phyloP scores from a whole-genome alignment of 2,329 filamentous ascomycete species.

The Leptographium procerum region DNA sequence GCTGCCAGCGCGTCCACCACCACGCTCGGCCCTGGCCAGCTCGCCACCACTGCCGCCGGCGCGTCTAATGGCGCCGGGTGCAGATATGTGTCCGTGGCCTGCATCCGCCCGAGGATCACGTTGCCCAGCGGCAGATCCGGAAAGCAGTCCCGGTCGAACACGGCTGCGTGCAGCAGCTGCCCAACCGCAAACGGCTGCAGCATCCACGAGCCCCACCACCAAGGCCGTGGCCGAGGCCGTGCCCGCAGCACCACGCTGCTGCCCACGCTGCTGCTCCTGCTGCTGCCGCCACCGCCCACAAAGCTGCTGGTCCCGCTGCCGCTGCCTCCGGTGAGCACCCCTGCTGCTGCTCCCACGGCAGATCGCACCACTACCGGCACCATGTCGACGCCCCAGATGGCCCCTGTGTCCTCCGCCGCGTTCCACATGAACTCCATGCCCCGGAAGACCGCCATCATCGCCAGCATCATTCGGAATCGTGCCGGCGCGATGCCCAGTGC shows the following conservation, averaged over 20 bases:
- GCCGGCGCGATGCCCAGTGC: slow-evolving; percentile 65
- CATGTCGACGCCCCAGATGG: slow-evolving; percentile 48
- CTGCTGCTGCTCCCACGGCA: slow-evolving; percentile 25
- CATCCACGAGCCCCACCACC: slow-evolving; percentile 80
- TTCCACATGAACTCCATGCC: slow-evolving; percentile 85
- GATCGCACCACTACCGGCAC: slow-evolving; percentile 18
- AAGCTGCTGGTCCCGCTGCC: slow-evolving; percentile 19
- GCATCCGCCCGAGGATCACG: slow-evolving; percentile 48
- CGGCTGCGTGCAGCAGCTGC: slow-evolving; percentile 63
- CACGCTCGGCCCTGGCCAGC: slow-evolving; percentile 66
- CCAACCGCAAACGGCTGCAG: slow-evolving; percentile 66
- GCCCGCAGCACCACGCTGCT: slow-evolving; percentile 1
- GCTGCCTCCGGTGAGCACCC: slow-evolving; percentile 2
- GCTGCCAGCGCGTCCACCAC: slow-evolving; percentile 72
- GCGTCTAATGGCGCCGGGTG: slow-evolving; percentile 59
- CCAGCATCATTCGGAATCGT: slow-evolving; percentile 59
- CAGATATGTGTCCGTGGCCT: slow-evolving; percentile 61
- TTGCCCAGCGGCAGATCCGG: slow-evolving; percentile 36
- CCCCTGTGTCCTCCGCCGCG: slow-evolving; percentile 61
- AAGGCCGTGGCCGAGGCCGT: slow-evolving; percentile 49
- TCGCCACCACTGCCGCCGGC: slow-evolving; percentile 39
- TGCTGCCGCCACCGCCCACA: slow-evolving; percentile 6
- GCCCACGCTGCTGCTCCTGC: slow-evolving; percentile 18
- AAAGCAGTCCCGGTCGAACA: slow-evolving; percentile 67
- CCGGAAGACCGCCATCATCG: slow-evolving; percentile 71